Evolutionary conservation across 73 alveolate species (phyloP), one percentile per base, ranked within the genome.

Genomic region (Urostyla sp.): DNA sequence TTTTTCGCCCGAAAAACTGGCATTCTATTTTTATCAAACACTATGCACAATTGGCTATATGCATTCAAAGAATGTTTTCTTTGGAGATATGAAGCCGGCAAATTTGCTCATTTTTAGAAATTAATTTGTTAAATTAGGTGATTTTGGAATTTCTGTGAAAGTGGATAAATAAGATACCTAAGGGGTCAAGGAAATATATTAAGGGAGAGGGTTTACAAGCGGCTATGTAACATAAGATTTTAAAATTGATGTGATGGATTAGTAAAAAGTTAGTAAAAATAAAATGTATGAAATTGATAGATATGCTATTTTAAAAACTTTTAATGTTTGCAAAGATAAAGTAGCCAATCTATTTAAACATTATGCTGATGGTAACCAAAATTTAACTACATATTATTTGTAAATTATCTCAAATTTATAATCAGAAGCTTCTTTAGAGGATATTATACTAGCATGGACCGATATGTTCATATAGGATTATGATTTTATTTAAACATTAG

Each of bases 11-110:
- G 56, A 73, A 20, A 73, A 73, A 31, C 11, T 73, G 67, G 74
- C 48, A 18, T 23, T 31, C 35, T 73, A 24, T 44, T 73, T 73
- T 51, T 35, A 35, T n/a, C 26, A 52, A 26, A 0, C 53, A 4
- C 21, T 73, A 18, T 10, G 37, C 1, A 34, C 21, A 11, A 2
- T 73, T 18, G 44, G 11, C 3, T 73, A 53, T 59, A n/a, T 73
- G 28, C 86, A 73, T 40, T 23, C 30, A 1, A 32, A 32, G 10
- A 44, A 53, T 31, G 32, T 72, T 13, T 73, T 53, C 61, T 73
- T 53, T 36, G 86, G 86, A 26, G 86, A 73, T 53, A n/a, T 73
- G 46, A 73, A 73, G 36, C 76, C 86, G 32, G 40, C 69, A 5
- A 73, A 73, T 53, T 31, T 73, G 30, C 48, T 73, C 10, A 11